Conservation (phyloP, 768 basidiomycete species). For the Sistotremastrum suecicum region DNA sequence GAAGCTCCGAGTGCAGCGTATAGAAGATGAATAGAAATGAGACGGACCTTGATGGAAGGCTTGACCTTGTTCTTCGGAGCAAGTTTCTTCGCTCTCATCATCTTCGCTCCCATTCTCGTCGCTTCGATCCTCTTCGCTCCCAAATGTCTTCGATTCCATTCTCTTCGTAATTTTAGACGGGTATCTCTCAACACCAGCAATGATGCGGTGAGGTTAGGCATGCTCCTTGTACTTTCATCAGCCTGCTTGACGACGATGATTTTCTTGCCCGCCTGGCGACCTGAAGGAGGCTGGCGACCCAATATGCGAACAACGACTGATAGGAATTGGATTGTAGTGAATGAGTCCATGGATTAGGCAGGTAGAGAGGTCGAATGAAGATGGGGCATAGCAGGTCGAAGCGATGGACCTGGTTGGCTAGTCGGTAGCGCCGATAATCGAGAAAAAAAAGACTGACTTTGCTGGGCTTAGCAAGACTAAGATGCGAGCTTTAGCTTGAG, state of each 20-base stretch:
- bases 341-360: too few species aligned
- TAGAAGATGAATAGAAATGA: not conserved
- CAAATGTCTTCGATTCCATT: slow-evolving; percentile 94
- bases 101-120: slow-evolving; percentile 46
- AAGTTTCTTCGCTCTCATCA: slow-evolving; percentile 98
- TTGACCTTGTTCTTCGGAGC: slow-evolving; percentile 14
- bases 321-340: too few species aligned
- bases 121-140: too few species aligned
- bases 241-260: slow-evolving; percentile 97
- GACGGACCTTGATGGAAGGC: slow-evolving; percentile 17
- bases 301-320: too few species aligned
- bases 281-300: slow-evolving; percentile 97
- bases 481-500: too few species aligned
- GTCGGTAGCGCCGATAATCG: too few species aligned
- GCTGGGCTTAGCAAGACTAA: too few species aligned
- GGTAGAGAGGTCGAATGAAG: too few species aligned
- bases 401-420: too few species aligned
- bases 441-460: too few species aligned
- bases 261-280: slow-evolving; percentile 98
- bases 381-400: too few species aligned
- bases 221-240: slow-evolving; percentile 96
- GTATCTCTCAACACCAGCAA: slow-evolving; percentile 97
- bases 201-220: slow-evolving; percentile 94
- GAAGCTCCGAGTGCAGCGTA: not conserved
- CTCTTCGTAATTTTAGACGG: slow-evolving; percentile 93